Evolutionary conservation across 129 eudicot genomes (phyloP), one percentile per base, ranked within the genome.

Genomic region (Escallonia rubra): DNA sequence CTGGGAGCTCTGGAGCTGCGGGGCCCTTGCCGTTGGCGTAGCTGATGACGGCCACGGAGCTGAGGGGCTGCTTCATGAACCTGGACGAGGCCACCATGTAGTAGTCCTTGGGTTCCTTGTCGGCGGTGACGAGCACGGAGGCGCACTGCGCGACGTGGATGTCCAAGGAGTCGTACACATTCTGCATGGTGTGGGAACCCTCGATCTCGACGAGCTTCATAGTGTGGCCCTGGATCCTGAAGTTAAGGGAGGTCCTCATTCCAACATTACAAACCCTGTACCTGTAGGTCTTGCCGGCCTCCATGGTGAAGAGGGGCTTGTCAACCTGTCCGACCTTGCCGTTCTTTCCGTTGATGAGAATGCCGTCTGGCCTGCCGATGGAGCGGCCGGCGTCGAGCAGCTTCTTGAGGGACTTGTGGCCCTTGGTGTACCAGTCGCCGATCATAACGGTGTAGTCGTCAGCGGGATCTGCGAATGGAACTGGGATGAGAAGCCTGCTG

Each of bases 391-490:
- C 16, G 54, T 85, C 87, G 6, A 85, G 61, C 5, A 65, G 41
- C 57, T 60, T 69, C 71, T 57, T 73, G 14, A 78, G 51, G 3
- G 72, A 1, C 3, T 41, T 45, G 14, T 71, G 86, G 74, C 73
- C 55, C 49, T 81, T 78, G 6, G 70, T 62, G 74, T 82, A 85
- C 91, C 91, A 85, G 51, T 85, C 91, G 2, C 87, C 87, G 1
- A 70, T 69, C 12, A 85, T 66, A 15, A 82, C 80, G 8, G 53
- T 48, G 64, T 16, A 81, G 15, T 85, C 91, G 13, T 34, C 84
- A 47, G 77, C 80, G 0, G 87, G 91, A n/a, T 43, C 47, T 43
- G 56, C 78, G 58, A 71, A 85, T 1, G 90, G 90, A 9, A 81
- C 75, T 1, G 91, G 87, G 78, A 85, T 85, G 7, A 85, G 68